These are phyloP conservation scores for Penicillium sp. DNA, from an alignment of 2,329 filamentous ascomycete genomes.

Conservation along the genomic window DNA sequence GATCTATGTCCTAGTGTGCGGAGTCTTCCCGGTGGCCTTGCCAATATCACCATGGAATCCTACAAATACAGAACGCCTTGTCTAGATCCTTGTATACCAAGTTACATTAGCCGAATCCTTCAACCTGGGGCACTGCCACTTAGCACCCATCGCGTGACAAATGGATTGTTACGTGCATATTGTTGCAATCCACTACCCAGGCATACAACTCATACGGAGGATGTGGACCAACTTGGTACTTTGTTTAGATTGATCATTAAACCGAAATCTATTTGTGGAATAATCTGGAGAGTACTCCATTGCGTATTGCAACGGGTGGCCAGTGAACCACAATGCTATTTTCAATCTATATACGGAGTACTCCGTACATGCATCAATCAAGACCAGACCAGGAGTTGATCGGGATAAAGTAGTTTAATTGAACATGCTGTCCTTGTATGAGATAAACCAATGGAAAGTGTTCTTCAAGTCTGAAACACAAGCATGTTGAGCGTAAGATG, in stretches of 20 bases:
- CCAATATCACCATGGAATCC: neutral
- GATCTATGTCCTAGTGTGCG: neutral
- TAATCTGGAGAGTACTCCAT: neutral
- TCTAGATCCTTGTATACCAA: neutral
- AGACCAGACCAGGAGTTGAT: neutral
- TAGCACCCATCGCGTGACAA: neutral
- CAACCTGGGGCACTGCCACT: neutral
- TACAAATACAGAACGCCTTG: neutral
- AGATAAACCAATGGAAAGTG: neutral
- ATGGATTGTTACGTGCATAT: neutral
- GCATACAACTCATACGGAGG: neutral
- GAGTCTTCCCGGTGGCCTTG: neutral
- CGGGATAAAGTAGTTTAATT: neutral
- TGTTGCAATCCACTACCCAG: neutral
- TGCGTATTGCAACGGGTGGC: neutral
- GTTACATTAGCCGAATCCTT: neutral
- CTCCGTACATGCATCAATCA: neutral
- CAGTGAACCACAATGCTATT: neutral
- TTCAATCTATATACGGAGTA: neutral
- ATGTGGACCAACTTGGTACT: neutral
- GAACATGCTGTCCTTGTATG: neutral
- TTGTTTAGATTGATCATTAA: neutral
- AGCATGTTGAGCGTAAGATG: neutral
- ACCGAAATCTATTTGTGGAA: neutral
- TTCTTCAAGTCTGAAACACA: constrained; percentile 1